Conservation (phyloP, 345 rosid genomes). For the Balakata baccata region DNA sequence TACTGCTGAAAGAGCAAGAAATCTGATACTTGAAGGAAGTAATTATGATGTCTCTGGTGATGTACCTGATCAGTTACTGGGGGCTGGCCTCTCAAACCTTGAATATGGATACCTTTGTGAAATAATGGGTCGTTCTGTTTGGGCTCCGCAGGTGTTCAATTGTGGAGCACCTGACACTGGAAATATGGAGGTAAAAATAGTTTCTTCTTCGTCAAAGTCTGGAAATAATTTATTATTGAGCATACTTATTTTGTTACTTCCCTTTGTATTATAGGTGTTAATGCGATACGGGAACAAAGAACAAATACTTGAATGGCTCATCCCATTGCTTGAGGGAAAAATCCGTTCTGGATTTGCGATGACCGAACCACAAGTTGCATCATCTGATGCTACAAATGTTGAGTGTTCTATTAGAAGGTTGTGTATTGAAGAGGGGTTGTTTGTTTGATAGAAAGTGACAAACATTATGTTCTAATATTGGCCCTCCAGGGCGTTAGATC, state of each 20-base stretch:
- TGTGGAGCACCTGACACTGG: slow-evolving; percentile 99
- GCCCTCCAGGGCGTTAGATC: neutral
- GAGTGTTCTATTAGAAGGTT: slow-evolving; percentile 92
- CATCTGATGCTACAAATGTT: slow-evolving; percentile 97
- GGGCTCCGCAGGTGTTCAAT: slow-evolving; percentile 97
- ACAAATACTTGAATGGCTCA: slow-evolving; percentile 78
- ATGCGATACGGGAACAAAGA: slow-evolving; percentile 87
- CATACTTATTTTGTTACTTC: neutral
- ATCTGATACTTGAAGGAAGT: slow-evolving; percentile 47
- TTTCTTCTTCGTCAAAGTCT: slow-evolving; percentile 1
- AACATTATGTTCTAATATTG: neutral
- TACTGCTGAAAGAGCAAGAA: slow-evolving; percentile 81
- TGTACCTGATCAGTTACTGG: slow-evolving; percentile 52
- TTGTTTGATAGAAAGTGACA: neutral
- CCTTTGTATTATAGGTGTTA: slow-evolving; percentile 51
- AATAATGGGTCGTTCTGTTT: slow-evolving; percentile 91
- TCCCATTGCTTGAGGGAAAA: slow-evolving; percentile 88
- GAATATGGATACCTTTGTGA: slow-evolving; percentile 97
- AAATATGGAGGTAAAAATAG: slow-evolving; percentile 86
- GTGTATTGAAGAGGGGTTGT: neutral
- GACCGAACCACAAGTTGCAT: slow-evolving; percentile 99
- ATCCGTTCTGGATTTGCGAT: slow-evolving; percentile 98
- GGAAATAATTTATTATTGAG: neutral
- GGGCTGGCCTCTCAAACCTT: slow-evolving; percentile 90
- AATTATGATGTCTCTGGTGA: slow-evolving; percentile 23